Base-by-base conservation (phyloP, 1,139 yeast genomes). In the Wickerhamomyces sp. region DNA sequence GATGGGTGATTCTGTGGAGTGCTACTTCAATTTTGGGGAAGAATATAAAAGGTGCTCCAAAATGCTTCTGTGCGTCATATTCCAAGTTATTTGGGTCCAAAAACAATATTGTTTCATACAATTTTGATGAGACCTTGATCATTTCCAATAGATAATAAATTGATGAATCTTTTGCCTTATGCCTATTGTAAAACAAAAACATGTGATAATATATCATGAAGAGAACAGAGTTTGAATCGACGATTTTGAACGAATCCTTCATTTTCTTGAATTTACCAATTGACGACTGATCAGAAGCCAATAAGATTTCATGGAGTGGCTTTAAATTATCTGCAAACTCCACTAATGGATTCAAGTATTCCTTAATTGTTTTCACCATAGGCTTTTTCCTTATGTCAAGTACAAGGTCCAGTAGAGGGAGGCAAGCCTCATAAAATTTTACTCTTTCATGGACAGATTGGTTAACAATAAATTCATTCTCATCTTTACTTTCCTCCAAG, bases 141-240 rank as follows among this genome's bases (percentile, higher is more conserved):
- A 46, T 17, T 17, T 43, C 30, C 2, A 41, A 1, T 9, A 45
- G 22, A 37, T 47, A 49, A 24, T 36, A 18, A 7, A 52, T 9
- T 5, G 56, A 48, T 32, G 41, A 29, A 4, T 35, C 42, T 3
- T 14, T 32, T 24, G 48, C 36, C 24, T 36, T 35, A 12, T 27
- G 35, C 15, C 36, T 41, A 34, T 45, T 50, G 28, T 45, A 47
- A 17, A 39, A 46, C 12, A 54, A 28, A 33, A 43, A 51, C 16
- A 54, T 33, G 33, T 54, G 55, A 33, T 50, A 48, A 36, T 52
- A 48, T 7, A 50, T 38, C 47, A 51, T 47, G 29, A 36, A 42
- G 7, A 49, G 21, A 16, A 54, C 41, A 1, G 52, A 41, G 5
- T 36, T 21, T 6, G 44, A 21, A 30, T 51, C 54, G 20, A 45